A percentile compares a stretch with the other conserved stretches of the same genome.
Conservation (phyloP, 257 asterid genomes). For the Primulina tabacum region DNA sequence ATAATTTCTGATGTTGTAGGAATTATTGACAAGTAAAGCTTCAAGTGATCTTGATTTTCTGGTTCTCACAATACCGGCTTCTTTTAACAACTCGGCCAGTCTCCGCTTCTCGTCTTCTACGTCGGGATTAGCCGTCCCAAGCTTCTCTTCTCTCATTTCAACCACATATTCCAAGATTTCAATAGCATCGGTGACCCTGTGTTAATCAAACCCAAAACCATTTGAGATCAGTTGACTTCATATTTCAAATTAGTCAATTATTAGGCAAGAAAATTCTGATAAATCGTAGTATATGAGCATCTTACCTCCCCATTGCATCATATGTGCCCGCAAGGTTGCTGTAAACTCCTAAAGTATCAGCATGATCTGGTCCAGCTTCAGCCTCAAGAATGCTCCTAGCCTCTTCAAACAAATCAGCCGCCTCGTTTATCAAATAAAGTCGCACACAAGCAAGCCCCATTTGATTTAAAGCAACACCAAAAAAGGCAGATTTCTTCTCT, state of each 20-base stretch:
- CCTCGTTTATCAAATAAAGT: constrained; percentile 49
- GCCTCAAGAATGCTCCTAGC: constrained; percentile 51
- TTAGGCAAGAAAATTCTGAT: neutral
- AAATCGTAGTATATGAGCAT: no score
- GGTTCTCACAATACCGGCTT: constrained; percentile 64
- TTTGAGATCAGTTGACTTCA: neutral
- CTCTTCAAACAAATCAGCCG: constrained; percentile 63
- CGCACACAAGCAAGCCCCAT: constrained; percentile 66
- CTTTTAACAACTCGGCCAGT: constrained; percentile 59
- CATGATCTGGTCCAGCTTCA: constrained; percentile 54
- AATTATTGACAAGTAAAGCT: constrained; percentile 51
- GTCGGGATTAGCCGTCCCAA: constrained; percentile 83
- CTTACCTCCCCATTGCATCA: constrained; percentile 92
- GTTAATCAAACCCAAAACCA: constrained; percentile 2
- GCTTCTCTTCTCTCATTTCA: constrained; percentile 85
- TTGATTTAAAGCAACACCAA: constrained; percentile 61
- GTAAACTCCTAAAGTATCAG: constrained; percentile 63
- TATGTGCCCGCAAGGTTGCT: constrained; percentile 71
- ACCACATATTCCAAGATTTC: constrained; percentile 81
- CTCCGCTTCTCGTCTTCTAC: constrained; percentile 81
- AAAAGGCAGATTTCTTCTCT: constrained; percentile 52
- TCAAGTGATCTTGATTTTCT: constrained; percentile 70
- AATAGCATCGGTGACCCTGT: constrained; percentile 73
- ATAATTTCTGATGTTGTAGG: constrained; percentile 29
- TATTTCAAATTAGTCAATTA: neutral